Conservation (phyloP, 2,329 filamentous ascomycete genomes). For the Fusarium denticulatum region DNA sequence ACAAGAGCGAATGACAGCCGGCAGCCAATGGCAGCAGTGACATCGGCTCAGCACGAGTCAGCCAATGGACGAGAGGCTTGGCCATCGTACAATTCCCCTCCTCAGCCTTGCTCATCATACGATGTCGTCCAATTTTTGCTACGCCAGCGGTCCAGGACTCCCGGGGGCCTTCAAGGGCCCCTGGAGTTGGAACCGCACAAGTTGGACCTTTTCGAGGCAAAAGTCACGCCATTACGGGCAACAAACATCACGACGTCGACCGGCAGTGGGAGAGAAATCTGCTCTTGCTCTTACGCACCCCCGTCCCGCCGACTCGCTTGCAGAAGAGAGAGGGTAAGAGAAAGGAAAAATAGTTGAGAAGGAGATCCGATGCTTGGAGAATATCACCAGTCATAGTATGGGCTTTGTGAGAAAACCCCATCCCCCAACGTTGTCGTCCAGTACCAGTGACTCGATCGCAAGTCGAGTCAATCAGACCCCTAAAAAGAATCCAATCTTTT, state of each 20-base stretch:
- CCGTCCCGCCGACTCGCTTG: conserved; percentile 26
- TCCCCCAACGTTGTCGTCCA: conserved; percentile 22
- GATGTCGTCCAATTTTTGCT: conserved; percentile 47
- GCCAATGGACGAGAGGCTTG: conserved; percentile 39
- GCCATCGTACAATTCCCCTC: conserved; percentile 48
- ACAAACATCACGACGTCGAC: conserved; percentile 44
- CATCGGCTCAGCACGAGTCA: conserved; percentile 18
- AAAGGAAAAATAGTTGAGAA: conserved; percentile 10
- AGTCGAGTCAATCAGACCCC: conserved; percentile 26
- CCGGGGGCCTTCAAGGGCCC: conserved; percentile 39
- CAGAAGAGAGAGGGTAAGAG: conserved; percentile 4
- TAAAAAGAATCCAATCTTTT: conserved; percentile 15
- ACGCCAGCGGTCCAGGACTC: conserved; percentile 41
- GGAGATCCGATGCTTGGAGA: conserved; percentile 1
- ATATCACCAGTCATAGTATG: conserved; percentile 22
- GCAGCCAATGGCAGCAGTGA: conserved; percentile 25
- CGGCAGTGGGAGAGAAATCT: conserved; percentile 36
- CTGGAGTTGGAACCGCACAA: conserved; percentile 37
- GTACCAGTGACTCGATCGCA: conserved; percentile 18
- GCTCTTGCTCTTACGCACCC: conserved; percentile 19
- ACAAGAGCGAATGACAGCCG: conserved; percentile 22
- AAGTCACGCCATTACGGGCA: conserved; percentile 45
- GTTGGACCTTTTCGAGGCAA: conserved; percentile 40
- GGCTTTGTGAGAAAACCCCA: conserved; percentile 8
- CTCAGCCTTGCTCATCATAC: conserved; percentile 53